Evolutionary conservation across 2,329 filamentous ascomycete species (phyloP).

Genomic region (Apiospora koreana): DNA sequence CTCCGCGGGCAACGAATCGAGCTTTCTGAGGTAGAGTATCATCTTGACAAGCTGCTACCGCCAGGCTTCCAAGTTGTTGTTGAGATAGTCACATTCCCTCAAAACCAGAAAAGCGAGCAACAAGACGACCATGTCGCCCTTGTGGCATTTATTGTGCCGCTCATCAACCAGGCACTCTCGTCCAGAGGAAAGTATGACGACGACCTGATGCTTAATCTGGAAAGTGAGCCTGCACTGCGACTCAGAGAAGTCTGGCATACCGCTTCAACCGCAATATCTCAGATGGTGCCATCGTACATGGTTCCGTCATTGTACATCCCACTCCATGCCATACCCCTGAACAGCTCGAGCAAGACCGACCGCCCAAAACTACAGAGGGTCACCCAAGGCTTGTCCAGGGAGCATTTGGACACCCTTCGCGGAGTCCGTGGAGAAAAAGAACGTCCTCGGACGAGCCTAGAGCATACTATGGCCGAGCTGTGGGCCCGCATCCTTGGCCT

Average conservation of each 20-base stretch:
- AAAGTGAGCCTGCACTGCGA: not conserved
- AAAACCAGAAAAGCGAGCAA: not conserved
- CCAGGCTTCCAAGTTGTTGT: not conserved
- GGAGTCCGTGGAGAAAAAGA: not conserved
- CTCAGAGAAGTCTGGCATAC: not conserved
- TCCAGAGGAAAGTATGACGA: not conserved
- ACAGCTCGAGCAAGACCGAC: no score
- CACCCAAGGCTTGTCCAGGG: not conserved
- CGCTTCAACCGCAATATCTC: not conserved
- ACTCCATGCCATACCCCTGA: not conserved
- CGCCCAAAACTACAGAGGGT: no score
- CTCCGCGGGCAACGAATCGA: constrained; percentile 44
- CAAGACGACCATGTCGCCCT: not conserved
- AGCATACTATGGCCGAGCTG: not conserved
- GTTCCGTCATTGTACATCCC: not conserved
- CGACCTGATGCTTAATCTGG: not conserved
- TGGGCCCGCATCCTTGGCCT: constrained; percentile 20
- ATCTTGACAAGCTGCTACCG: not conserved
- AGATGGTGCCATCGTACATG: constrained; percentile 10
- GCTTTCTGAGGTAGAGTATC: constrained; percentile 39
- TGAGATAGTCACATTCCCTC: not conserved
- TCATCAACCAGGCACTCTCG: not conserved
- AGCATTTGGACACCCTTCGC: not conserved
- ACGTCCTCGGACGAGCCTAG: not conserved
- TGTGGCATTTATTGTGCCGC: not conserved